Evolutionary conservation across 2,329 filamentous ascomycete genomes (phyloP).

Genomic region (Cucurbitaria berberidis): DNA sequence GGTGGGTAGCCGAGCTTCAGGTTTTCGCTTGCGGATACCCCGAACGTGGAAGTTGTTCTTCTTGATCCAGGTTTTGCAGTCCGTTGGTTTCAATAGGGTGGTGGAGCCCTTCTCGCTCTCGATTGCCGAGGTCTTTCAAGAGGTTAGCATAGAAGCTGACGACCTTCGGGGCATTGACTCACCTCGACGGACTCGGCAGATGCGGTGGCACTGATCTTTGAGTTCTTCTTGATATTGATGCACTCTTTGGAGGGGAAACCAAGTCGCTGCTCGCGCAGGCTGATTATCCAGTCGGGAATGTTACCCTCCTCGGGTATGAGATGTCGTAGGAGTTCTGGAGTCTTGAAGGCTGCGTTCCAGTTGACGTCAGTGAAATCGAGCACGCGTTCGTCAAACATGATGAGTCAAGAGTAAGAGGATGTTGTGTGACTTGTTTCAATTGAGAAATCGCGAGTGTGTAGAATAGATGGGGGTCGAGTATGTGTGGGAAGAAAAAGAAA

Average conservation of each 20-base stretch:
- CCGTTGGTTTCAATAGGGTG: no score
- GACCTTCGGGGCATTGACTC: no score
- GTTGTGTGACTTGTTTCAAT: not conserved
- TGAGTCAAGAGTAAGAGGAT: not conserved
- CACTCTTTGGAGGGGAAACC: not conserved
- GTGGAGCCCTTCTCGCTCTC: no score
- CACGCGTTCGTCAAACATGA: not conserved
- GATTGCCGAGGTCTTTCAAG: no score
- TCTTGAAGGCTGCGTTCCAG: slow-evolving; percentile 12
- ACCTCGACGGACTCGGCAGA: no score
- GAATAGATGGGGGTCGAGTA: not conserved
- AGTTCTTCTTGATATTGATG: not conserved
- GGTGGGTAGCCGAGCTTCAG: slow-evolving; percentile 8
- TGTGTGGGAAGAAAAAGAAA: not conserved
- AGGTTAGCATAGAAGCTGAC: no score
- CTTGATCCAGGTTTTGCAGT: slow-evolving; percentile 24
- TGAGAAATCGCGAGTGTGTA: not conserved
- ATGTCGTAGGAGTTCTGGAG: slow-evolving; percentile 1
- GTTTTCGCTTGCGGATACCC: slow-evolving; percentile 20
- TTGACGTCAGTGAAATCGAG: slow-evolving; percentile 6
- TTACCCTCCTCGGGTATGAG: slow-evolving; percentile 7
- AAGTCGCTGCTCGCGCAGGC: slow-evolving; percentile 6
- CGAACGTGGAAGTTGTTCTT: slow-evolving; percentile 14
- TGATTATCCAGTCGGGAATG: slow-evolving; percentile 11
- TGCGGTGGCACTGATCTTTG: slow-evolving; percentile 1